These are phyloP conservation scores for Wickerhamiella bombiphila DNA, from an alignment of 805 yeast genomes.

Conservation along the genomic window DNA sequence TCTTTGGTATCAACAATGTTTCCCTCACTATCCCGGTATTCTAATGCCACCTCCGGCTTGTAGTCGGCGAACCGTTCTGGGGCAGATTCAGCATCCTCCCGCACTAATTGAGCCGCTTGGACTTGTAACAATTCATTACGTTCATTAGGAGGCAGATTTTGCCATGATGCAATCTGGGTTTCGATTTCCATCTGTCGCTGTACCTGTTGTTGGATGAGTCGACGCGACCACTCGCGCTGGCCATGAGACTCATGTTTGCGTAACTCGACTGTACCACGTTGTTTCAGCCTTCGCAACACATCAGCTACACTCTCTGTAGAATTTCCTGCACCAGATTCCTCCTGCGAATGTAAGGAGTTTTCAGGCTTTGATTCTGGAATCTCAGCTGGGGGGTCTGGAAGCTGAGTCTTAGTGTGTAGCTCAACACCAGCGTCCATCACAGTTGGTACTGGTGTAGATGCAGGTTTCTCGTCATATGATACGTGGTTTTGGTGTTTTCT, in stretches of 20 bases:
- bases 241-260: not conserved
- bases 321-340: not conserved
- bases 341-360: not conserved
- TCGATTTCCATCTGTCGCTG: slow-evolving; percentile 14
- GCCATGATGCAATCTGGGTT: slow-evolving; percentile 16
- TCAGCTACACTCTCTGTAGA: slow-evolving; percentile 28
- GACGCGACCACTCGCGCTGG: slow-evolving; percentile 9
- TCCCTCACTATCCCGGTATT: slow-evolving; percentile 54
- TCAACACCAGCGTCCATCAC: not conserved
- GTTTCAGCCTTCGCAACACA: slow-evolving; percentile 24
- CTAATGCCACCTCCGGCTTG: slow-evolving; percentile 32
- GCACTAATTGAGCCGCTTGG: slow-evolving; percentile 13
- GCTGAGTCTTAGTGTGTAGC: no score
- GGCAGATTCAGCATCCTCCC: slow-evolving; percentile 22
- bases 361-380: not conserved
- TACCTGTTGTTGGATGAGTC: slow-evolving; percentile 8
- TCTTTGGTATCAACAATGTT: slow-evolving; percentile 43
- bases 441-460: not conserved
- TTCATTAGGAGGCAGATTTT: slow-evolving; percentile 21
- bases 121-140: slow-evolving; percentile 21
- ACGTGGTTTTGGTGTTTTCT: not conserved
- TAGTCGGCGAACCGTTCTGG: slow-evolving; percentile 25
- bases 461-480: not conserved
- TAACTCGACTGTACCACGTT: slow-evolving; percentile 15
- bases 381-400: not conserved